Percentiles rank a stretch among this genome's conserved stretches.
phyloP scores from a whole-genome alignment of 805 yeast species.

The Wickerhamiella sergipiensis region DNA sequence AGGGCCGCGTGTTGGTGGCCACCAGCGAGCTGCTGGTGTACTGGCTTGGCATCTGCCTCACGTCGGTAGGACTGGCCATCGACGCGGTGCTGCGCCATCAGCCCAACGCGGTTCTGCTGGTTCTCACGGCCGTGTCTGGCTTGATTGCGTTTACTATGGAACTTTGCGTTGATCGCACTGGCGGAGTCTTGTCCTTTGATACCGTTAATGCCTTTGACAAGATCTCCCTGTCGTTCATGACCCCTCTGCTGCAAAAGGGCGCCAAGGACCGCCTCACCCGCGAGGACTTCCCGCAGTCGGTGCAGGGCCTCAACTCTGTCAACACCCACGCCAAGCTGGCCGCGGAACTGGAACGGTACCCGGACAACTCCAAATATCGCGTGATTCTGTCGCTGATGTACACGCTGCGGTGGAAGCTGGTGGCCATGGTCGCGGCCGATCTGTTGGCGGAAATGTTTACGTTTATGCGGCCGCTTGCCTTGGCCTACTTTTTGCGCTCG shows the following conservation, averaged over 20 bases:
- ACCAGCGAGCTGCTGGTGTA: constrained; percentile 14
- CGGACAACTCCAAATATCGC: constrained; percentile 7
- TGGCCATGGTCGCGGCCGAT: constrained; percentile 7
- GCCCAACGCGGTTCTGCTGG: not conserved
- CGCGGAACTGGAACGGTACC: constrained; percentile 1
- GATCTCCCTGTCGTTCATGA: constrained; percentile 12
- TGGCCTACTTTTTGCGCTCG: constrained; percentile 13
- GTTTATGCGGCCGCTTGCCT: constrained; percentile 11
- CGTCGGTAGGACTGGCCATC: constrained; percentile 9
- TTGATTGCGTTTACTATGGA: constrained; percentile 7
- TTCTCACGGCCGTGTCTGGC: constrained; percentile 1
- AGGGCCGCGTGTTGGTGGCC: constrained; percentile 17
- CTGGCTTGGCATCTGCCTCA: constrained; percentile 12
- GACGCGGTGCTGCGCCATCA: constrained; percentile 7
- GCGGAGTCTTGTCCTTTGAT: constrained; percentile 8
- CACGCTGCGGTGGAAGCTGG: constrained; percentile 2
- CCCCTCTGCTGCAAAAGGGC: constrained; percentile 9
- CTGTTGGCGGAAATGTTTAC: constrained; percentile 5
- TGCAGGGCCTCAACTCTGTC: constrained; percentile 13
- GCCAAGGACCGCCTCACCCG: constrained; percentile 5
- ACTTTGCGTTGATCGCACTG: constrained; percentile 2
- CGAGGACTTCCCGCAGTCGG: constrained; percentile 16
- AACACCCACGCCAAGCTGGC: constrained; percentile 8
- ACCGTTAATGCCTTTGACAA: constrained; percentile 13
- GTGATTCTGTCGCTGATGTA: constrained; percentile 8